phyloP scores from a whole-genome alignment of 148 eudicot species.

The Chenopodium berlandieri region DNA sequence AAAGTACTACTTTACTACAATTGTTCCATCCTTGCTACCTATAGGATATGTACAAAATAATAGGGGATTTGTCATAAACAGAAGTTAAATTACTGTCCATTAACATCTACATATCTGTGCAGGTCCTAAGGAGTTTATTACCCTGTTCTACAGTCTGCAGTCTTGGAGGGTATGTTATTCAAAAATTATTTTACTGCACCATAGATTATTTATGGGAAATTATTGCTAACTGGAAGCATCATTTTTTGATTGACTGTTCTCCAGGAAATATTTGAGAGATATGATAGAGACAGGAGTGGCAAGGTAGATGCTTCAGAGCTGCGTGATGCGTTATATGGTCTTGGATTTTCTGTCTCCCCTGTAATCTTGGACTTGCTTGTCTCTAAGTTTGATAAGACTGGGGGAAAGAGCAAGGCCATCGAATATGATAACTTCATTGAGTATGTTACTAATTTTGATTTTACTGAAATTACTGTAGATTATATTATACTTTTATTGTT shows the following conservation, averaged over 20 bases:
- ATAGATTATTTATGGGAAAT: neutral
- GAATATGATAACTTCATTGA: constrained; percentile 98
- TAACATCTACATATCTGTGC: constrained; percentile 21
- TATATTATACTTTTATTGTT: neutral
- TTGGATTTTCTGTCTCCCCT: constrained; percentile 82
- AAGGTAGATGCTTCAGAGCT: constrained; percentile 72
- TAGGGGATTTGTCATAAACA: too few relatives aligned
- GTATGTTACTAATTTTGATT: constrained; percentile 41
- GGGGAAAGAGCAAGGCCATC: constrained; percentile 74
- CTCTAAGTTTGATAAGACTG: constrained; percentile 80
- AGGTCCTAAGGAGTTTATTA: constrained; percentile 88
- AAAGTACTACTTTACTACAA: too few relatives aligned
- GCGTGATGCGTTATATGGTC: constrained; percentile 82
- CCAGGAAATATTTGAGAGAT: constrained; percentile 79
- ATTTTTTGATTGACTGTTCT: neutral
- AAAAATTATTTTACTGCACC: neutral
- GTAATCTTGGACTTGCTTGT: constrained; percentile 73
- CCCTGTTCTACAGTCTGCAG: constrained; percentile 76
- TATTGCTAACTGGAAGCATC: neutral
- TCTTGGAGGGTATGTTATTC: constrained; percentile 72
- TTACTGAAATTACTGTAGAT: neutral
- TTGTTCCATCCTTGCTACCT: too few relatives aligned
- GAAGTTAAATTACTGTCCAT: neutral
- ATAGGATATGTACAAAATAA: neutral
- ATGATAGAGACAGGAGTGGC: constrained; percentile 88